phyloP scores from a whole-genome alignment of 192 early-diverging fungal species.

The Coemansia sp. region DNA sequence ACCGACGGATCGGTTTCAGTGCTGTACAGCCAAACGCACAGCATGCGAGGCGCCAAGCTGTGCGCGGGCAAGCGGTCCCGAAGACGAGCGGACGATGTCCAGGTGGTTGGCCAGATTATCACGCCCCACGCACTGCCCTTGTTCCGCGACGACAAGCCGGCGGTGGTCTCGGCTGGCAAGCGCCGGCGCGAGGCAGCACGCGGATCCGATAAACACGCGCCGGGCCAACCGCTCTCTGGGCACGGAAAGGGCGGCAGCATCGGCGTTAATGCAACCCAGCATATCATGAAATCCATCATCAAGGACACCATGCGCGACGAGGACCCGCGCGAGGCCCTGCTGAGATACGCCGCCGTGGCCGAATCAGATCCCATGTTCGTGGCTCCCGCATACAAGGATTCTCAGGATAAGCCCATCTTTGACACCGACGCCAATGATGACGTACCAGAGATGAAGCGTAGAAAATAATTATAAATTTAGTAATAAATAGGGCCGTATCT shows the following conservation, averaged over 20 bases:
- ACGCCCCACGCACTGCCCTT: conserved; percentile 87
- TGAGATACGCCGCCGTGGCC: conserved; percentile 81
- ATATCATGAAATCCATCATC: conserved; percentile 77
- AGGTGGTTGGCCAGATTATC: conserved; percentile 63
- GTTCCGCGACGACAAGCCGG: conserved; percentile 68
- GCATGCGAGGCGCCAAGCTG: conserved; percentile 70
- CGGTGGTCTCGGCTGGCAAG: conserved; percentile 57
- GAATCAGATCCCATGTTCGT: conserved; percentile 87
- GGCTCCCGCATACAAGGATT: conserved; percentile 74
- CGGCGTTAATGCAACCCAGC: conserved; percentile 80
- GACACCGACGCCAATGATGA: conserved; percentile 37
- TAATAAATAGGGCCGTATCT: background rate
- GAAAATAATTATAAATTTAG: conserved; percentile 19
- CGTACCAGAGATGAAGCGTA: conserved; percentile 37
- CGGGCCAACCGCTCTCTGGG: conserved; percentile 68
- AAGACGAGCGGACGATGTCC: background rate
- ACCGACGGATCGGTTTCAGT: conserved; percentile 74
- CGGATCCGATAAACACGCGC: conserved; percentile 59
- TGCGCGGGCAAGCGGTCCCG: conserved; percentile 57
- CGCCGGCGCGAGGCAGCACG: conserved; percentile 73
- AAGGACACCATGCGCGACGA: conserved; percentile 79
- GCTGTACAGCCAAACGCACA: conserved; percentile 70
- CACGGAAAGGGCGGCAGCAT: conserved; percentile 85
- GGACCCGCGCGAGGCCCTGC: conserved; percentile 90
- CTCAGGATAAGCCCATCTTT: conserved; percentile 72